Percentiles rank a stretch among this genome's conserved stretches.
Evolutionary conservation across 164 flowering plant species (phyloP).

Genomic region (Litsea cubeba): DNA sequence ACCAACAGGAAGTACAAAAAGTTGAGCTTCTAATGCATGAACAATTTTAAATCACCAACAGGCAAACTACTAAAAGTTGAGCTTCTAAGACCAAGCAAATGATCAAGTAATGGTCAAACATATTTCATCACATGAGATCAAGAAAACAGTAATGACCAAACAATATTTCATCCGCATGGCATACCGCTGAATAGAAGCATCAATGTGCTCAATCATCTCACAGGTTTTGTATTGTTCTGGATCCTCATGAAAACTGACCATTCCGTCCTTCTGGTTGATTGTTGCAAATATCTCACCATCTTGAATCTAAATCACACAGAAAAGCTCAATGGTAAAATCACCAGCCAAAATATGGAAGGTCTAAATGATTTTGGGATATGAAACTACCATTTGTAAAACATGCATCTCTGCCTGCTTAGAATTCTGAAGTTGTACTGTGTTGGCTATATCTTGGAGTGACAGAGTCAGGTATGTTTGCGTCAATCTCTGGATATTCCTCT

Average conservation of each 20-base stretch:
- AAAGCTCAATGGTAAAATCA: conserved; percentile 1
- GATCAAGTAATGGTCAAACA: too few relatives aligned
- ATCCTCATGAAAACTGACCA: conserved; percentile 95
- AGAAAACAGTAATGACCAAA: too few relatives aligned
- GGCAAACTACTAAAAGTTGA: too few relatives aligned
- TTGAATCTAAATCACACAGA: conserved; percentile 50
- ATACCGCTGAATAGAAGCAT: conserved; percentile 83
- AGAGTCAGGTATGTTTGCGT: conserved; percentile 95
- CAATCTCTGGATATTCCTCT: conserved; percentile 86
- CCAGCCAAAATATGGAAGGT: neutral
- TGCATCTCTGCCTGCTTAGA: conserved; percentile 98
- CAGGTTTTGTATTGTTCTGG: conserved; percentile 91
- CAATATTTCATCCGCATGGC: neutral
- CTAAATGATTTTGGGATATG: neutral
- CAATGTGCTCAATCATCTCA: conserved; percentile 83
- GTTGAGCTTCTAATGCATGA: too few relatives aligned
- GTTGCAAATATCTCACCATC: conserved; percentile 93
- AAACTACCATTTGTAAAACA: conserved; percentile 94
- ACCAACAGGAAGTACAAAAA: too few relatives aligned
- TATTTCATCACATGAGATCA: too few relatives aligned
- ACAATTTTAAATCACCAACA: too few relatives aligned
- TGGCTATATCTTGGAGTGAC: conserved; percentile 92
- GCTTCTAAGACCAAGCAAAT: too few relatives aligned
- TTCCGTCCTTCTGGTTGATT: conserved; percentile 97
- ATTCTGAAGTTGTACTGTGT: conserved; percentile 59